Conservation (phyloP, 768 basidiomycete species). For the Kwoniella newhampshirensis region DNA sequence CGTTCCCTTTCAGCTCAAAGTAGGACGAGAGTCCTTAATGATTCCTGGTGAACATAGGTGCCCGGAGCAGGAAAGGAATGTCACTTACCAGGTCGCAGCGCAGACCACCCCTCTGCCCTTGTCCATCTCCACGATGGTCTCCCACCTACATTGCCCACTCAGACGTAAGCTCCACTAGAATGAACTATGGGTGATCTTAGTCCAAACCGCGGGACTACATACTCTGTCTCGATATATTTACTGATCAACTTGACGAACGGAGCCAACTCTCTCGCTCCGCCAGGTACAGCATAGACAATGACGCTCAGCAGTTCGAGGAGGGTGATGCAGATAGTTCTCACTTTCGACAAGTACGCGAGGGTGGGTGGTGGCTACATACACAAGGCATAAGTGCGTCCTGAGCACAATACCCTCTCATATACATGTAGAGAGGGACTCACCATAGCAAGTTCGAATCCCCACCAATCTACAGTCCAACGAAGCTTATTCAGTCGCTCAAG, state of each 20-base stretch:
- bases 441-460: constrained; percentile 35
- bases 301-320: constrained; percentile 27
- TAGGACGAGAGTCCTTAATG: too few species aligned
- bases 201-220: neutral
- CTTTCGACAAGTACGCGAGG: constrained; percentile 21
- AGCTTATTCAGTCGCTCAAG: too few species aligned
- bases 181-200: constrained; percentile 10
- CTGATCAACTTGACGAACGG: constrained; percentile 31
- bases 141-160: too few species aligned
- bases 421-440: constrained; percentile 7
- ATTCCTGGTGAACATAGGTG: too few species aligned
- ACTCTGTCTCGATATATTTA: constrained; percentile 33
- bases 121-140: too few species aligned
- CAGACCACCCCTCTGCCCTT: too few species aligned
- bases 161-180: too few species aligned
- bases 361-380: constrained; percentile 19
- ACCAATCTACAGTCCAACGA: constrained; percentile 21
- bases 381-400: too few species aligned
- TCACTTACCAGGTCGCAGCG: too few species aligned
- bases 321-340: constrained; percentile 23
- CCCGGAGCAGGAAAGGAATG: too few species aligned
- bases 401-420: too few species aligned
- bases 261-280: constrained; percentile 29
- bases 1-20: too few species aligned
- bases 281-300: constrained; percentile 32